Evolutionary conservation across 306 rosid genomes (phyloP), one percentile per base, ranked within the genome.

Genomic region (Trichosanthes cucumerina): DNA sequence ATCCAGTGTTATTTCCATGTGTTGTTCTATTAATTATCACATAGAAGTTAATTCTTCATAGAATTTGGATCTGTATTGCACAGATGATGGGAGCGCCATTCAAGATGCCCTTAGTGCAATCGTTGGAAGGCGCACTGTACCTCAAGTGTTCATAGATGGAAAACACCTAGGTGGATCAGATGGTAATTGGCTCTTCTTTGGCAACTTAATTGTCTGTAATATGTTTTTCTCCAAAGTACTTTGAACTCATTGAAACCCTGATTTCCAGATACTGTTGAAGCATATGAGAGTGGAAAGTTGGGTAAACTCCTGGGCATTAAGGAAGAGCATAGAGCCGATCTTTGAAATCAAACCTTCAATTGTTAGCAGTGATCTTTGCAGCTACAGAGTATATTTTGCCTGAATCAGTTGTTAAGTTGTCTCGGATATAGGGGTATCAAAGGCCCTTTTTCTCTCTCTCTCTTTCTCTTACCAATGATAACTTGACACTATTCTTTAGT

Each of bases 121-220:
- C 46, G 79, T 89, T 16, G 98, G 98, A 38, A 89, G 86, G 90
- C 96, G 95, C 39, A 92, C 98, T 24, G 98, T 94, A 53, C 98
- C 98, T 3, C 98, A 94, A 77, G 98, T 92, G 49, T 94, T 92
- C 81, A 85, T 92, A 50, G 79, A 89, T 60, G 97, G 95, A 80
- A 86, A 89, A 79, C 97, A 94, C 86, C 80, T 94, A 34, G 98
- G 98, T 63, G 98, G 97, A 23, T 94, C 98, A 39, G 98, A 94
- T 82, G 98, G 98, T 94, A 88, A 80, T 62, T 76, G 52, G 33
- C 34, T 64, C 31, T 63, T 79, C 54, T 31, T 80, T 38, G 52
- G 26, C 47, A 23, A 9, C 21, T 64, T 44, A 26, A 26, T 12
- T 54, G 28, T n/a, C n/a, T 14, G 28, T 39, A 15, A 34, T 28